Conservation (phyloP, 2,329 filamentous ascomycete genomes). For the Stachybotrys elegans region DNA sequence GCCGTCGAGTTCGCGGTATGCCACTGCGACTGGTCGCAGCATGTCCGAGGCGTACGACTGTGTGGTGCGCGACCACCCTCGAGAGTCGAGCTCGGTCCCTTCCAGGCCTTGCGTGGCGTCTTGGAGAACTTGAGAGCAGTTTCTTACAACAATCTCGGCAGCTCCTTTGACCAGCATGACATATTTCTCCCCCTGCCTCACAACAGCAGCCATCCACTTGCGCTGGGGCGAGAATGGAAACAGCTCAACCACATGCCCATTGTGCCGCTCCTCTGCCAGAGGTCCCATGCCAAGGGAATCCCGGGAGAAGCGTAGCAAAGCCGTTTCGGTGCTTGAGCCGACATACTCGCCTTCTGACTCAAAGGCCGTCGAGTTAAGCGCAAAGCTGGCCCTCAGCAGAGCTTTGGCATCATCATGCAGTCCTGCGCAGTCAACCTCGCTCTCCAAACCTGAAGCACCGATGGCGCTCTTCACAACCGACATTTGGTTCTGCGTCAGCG, state of each 20-base stretch:
- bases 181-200: constrained; percentile 41
- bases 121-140: constrained; percentile 34
- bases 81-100: constrained; percentile 21
- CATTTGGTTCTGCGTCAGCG: constrained; percentile 61
- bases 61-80: constrained; percentile 27
- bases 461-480: constrained; percentile 53
- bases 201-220: constrained; percentile 53
- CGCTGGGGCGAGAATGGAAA: constrained; percentile 49
- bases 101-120: constrained; percentile 36
- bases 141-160: constrained; percentile 48
- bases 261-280: constrained; percentile 40
- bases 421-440: no score
- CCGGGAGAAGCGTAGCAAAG: constrained; percentile 43
- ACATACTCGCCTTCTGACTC: constrained; percentile 40
- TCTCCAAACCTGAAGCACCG: constrained; percentile 33
- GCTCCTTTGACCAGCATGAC: constrained; percentile 53
- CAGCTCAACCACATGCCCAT: constrained; percentile 40
- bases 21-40: constrained; percentile 69
- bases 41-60: constrained; percentile 59
- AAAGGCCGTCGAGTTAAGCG: constrained; percentile 49
- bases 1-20: constrained; percentile 66
- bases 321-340: constrained; percentile 52
- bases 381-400: constrained; percentile 34
- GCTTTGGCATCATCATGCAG: constrained; percentile 27
- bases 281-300: constrained; percentile 42